Evolutionary conservation across 805 yeast genomes (phyloP).

Genomic region (Zygosaccharomyces gambellarensis): DNA sequence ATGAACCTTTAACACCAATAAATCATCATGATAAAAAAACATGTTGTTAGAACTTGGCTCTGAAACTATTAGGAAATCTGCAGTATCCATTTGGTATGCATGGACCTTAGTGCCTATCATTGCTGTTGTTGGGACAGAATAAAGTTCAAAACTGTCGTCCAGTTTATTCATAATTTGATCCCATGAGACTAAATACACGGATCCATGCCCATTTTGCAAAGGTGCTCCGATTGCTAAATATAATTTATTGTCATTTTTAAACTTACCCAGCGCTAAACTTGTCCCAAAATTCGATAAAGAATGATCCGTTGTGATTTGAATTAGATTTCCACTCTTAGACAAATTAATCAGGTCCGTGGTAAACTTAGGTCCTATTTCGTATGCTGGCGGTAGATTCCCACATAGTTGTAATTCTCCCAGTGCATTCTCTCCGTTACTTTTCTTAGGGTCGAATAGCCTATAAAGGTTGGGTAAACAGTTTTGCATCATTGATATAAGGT

Average conservation of each 20-base stretch:
- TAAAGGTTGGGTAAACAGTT: slow-evolving; percentile 19
- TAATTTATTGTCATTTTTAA: slow-evolving; percentile 33
- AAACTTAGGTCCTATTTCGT: not conserved
- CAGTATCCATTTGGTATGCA: slow-evolving; percentile 26
- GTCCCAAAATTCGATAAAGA: slow-evolving; percentile 43
- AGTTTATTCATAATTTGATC: slow-evolving; percentile 20
- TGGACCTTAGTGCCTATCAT: slow-evolving; percentile 42
- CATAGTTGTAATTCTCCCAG: slow-evolving; percentile 13
- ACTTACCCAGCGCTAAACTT: slow-evolving; percentile 41
- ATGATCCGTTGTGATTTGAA: not conserved
- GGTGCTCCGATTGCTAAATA: slow-evolving; percentile 51
- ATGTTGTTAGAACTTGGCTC: slow-evolving; percentile 50
- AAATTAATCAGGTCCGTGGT: not conserved
- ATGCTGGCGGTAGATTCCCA: slow-evolving; percentile 20
- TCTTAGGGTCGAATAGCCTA: slow-evolving; percentile 9
- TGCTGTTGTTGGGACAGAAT: slow-evolving; percentile 13
- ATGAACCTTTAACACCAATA: slow-evolving; percentile 24
- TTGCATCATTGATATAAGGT: slow-evolving; percentile 19
- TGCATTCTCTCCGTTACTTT: not conserved
- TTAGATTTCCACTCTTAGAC: not conserved
- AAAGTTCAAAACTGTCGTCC: slow-evolving; percentile 1
- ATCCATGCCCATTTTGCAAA: slow-evolving; percentile 40
- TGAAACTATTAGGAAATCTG: slow-evolving; percentile 41
- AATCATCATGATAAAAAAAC: slow-evolving; percentile 32
- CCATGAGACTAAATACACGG: slow-evolving; percentile 43